phyloP scores from a whole-genome alignment of 1,284 basidiomycete species.

The Trichosporon faecale region DNA sequence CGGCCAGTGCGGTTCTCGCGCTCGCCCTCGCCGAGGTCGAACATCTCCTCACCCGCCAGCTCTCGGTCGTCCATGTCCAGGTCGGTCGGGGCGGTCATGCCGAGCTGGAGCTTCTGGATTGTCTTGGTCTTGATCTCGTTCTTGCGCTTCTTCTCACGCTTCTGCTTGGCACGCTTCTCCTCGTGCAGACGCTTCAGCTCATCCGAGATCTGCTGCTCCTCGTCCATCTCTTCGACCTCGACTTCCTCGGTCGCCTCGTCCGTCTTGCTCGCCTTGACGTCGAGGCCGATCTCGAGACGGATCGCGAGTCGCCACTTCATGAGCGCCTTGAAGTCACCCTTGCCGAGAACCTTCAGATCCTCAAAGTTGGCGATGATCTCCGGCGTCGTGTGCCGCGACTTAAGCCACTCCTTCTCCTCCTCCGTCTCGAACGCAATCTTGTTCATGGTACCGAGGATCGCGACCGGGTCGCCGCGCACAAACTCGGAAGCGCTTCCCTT shows the following conservation, averaged over 20 bases:
- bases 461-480: conserved; percentile 71
- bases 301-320: conserved; percentile 85
- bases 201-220: conserved; percentile 80
- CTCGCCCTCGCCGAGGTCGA: conserved; percentile 72
- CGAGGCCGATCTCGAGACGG: conserved; percentile 80
- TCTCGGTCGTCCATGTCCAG: conserved; percentile 71
- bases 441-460: conserved; percentile 77
- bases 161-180: conserved; percentile 68
- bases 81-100: conserved; percentile 97
- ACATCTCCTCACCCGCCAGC: conserved; percentile 68
- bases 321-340: conserved; percentile 91
- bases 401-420: conserved; percentile 83
- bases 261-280: conserved; percentile 66
- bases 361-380: conserved; percentile 80
- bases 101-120: conserved; percentile 91
- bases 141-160: conserved; percentile 77
- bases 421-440: conserved; percentile 77
- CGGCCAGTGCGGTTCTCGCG: conserved; percentile 55
- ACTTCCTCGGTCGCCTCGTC: conserved; percentile 74
- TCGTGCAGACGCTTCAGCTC: conserved; percentile 83
- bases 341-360: conserved; percentile 95
- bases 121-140: conserved; percentile 88
- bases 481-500: conserved; percentile 71
- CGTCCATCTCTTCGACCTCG: conserved; percentile 74
- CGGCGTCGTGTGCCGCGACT: conserved; percentile 66